Percentiles rank a stretch among this genome's conserved stretches.
Evolutionary conservation across 164 flowering plant species (phyloP).

Genomic region (Nymphaea colorata): DNA sequence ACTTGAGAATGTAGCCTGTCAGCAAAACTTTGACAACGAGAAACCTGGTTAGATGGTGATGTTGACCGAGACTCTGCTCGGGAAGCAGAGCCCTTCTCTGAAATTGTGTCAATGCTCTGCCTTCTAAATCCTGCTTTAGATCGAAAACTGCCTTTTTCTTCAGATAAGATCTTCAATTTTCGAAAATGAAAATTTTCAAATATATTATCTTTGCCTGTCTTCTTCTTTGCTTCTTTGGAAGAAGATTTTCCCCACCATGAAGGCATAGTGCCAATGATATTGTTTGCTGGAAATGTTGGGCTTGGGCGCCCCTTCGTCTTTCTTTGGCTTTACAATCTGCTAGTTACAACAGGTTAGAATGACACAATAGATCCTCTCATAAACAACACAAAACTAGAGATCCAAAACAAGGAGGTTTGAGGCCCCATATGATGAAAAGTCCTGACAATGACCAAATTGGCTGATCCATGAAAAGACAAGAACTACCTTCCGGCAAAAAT

Average conservation of each 20-base stretch:
- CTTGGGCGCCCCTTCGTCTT: background rate
- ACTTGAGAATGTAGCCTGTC: constrained; percentile 76
- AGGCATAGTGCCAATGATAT: constrained; percentile 14
- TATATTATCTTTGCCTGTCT: constrained; percentile 56
- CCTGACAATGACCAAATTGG: background rate
- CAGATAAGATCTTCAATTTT: constrained; percentile 48
- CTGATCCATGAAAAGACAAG: background rate
- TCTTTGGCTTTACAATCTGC: background rate
- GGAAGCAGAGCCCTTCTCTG: constrained; percentile 53
- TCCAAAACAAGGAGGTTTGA: background rate
- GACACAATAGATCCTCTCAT: background rate
- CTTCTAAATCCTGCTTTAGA: constrained; percentile 45
- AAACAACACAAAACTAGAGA: background rate
- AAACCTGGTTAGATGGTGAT: constrained; percentile 63
- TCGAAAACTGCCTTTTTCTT: constrained; percentile 35
- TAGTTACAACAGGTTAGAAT: background rate
- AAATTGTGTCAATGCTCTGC: constrained; percentile 38
- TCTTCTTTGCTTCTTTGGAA: constrained; percentile 85
- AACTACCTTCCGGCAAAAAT: background rate
- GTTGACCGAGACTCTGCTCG: constrained; percentile 59
- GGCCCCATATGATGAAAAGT: background rate
- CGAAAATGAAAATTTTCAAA: constrained; percentile 49
- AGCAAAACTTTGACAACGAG: constrained; percentile 90
- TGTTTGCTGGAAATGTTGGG: background rate
- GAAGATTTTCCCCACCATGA: constrained; percentile 87